Evolutionary conservation across 2,329 filamentous ascomycete genomes (phyloP).

Genomic region (Phialophora expanda): DNA sequence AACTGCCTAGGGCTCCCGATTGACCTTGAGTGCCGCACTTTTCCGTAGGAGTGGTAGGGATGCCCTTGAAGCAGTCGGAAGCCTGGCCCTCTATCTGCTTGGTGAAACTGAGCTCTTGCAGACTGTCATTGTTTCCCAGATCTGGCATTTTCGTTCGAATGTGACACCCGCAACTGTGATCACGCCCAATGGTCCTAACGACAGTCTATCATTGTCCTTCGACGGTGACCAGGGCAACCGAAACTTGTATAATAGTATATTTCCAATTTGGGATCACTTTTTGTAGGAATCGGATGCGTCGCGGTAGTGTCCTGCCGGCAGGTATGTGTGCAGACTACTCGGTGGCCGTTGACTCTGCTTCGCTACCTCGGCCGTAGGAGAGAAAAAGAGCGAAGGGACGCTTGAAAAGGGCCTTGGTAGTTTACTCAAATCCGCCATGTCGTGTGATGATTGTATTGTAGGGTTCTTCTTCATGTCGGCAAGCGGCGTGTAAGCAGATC

Average conservation of each 20-base stretch:
- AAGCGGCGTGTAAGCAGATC: slow-evolving; percentile 68
- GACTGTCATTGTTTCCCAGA: background rate
- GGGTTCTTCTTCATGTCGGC: slow-evolving; percentile 47
- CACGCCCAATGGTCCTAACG: background rate
- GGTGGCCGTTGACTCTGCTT: slow-evolving; percentile 34
- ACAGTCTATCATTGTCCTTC: background rate
- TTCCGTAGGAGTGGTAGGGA: background rate
- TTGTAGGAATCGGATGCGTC: slow-evolving; percentile 34
- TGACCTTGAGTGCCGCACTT: background rate
- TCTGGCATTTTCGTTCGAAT: background rate
- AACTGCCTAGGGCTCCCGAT: background rate
- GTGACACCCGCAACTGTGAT: background rate
- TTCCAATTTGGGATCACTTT: slow-evolving; percentile 13
- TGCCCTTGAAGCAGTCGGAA: no score
- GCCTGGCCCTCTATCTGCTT: no score
- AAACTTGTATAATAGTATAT: slow-evolving; percentile 1
- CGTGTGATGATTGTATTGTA: slow-evolving; percentile 42
- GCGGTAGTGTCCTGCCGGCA: slow-evolving; percentile 39
- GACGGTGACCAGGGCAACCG: background rate
- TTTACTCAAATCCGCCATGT: slow-evolving; percentile 42
- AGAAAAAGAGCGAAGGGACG: slow-evolving; percentile 81
- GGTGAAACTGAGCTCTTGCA: no score
- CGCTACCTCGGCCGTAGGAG: slow-evolving; percentile 71
- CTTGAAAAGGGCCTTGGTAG: slow-evolving; percentile 36
- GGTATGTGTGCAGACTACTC: slow-evolving; percentile 36